These are phyloP conservation scores for Petunia hybrid DNA, from an alignment of 305 asterid species.

Conservation along the genomic window DNA sequence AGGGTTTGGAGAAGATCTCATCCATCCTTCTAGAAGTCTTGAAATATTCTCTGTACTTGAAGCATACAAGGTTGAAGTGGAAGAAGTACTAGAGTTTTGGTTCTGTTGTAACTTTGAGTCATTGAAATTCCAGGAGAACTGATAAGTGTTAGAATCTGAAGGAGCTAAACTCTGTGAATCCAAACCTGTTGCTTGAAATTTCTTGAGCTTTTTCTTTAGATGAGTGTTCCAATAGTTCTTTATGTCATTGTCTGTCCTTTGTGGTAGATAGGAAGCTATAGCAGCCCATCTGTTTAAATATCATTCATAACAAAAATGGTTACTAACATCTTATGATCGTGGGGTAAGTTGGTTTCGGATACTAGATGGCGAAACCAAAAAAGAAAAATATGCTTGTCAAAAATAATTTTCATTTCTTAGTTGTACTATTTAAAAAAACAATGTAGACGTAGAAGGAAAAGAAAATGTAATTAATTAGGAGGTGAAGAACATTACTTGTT, in stretches of 20 bases:
- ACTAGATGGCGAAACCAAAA: too few relatives aligned
- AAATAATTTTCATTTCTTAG: neutral
- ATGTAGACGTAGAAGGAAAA: neutral
- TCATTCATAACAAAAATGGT: neutral
- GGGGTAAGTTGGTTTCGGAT: too few relatives aligned
- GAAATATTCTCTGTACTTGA: slow-evolving; percentile 92
- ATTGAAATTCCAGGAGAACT: slow-evolving; percentile 40
- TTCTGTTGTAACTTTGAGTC: slow-evolving; percentile 31
- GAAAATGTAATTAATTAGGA: neutral
- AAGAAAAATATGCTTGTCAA: neutral
- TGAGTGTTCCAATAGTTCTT: slow-evolving; percentile 98
- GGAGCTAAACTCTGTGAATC: slow-evolving; percentile 39
- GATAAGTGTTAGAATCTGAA: slow-evolving; percentile 19
- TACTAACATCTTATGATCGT: too few relatives aligned
- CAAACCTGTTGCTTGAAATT: slow-evolving; percentile 48
- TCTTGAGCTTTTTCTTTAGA: slow-evolving; percentile 87
- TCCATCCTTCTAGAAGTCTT: slow-evolving; percentile 90
- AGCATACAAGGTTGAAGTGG: slow-evolving; percentile 64
- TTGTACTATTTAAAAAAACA: neutral
- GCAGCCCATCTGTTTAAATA: slow-evolving; percentile 84
- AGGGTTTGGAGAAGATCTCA: slow-evolving; percentile 69
- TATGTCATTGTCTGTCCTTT: slow-evolving; percentile 93
- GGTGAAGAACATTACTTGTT: slow-evolving; percentile 70
- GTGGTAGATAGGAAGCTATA: slow-evolving; percentile 94
- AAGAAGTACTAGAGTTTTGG: slow-evolving; percentile 26